Base-by-base conservation (phyloP, 345 rosid genomes). In the Clausena lansium region DNA sequence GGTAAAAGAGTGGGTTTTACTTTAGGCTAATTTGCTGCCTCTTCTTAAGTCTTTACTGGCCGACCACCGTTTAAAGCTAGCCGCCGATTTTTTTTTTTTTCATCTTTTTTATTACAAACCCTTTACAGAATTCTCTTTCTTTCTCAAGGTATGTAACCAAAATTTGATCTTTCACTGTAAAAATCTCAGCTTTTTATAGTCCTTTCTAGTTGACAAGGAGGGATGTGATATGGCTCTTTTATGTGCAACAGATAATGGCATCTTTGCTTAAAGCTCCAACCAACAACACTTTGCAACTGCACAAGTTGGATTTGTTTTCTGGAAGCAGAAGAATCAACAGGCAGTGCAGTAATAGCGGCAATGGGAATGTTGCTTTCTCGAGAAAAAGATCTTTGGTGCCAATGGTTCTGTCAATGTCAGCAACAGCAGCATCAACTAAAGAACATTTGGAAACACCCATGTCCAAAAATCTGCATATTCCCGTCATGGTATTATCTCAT, bases 401-500 rank as follows among this genome's bases (percentile, higher is more conserved):
- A 19, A 68, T 66, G 28, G 81, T 75, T 20, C 66, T 80, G 77
- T 82, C 89, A 1, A 77, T 86, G 89, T 72, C 86, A 19, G 52
- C 88, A 60, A 7, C 71, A 30, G 25, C 68, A 5, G 38, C 71
- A 19, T 67, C 83, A 68, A 36, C 76, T 32, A 41, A 65, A 69
- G 70, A 83, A 54, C 79, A 73, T 66, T 76, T 55, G 35, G 79
- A 24, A 61, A 81, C 80, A 24, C 75, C 88, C 41, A 65, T 30
- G 72, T 77, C 78, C 15, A 75, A 83, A 32, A 82, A 81, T 55
- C 67, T 38, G 24, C 84, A 79, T 76, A 75, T 85, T 60, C 80
- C 90, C 58, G 76, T 89, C 79, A 82, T 89, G 90, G 90, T 89
- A 52, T 6, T 39, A 19, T 17, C 19, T 32, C 20, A 33, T 36